Evolutionary conservation across 129 eudicot genomes (phyloP), one percentile per base, ranked within the genome.

Genomic region (Centaurea solstitialis): DNA sequence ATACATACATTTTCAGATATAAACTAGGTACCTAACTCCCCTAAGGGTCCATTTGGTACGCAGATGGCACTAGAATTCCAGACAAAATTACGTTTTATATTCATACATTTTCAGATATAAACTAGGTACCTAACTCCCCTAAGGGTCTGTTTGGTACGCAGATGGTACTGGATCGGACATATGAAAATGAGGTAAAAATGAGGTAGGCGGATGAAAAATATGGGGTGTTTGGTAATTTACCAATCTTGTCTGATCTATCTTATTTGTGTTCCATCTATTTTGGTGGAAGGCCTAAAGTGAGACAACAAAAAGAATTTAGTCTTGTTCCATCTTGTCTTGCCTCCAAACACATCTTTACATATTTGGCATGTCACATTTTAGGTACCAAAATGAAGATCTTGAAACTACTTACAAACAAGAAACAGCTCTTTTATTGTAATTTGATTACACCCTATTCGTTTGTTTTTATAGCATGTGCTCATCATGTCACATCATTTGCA

Each of bases 401-500:
- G 64, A 53, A 53, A 53, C 8, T 53, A 53, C 21, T 33, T 30
- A 30, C 35, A 30, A 30, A 30, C 35, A 30, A 3, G 35, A 30
- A 3, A 1, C 1, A 30, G 35, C 3, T 30, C 1, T 30, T 1
- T 1, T 30, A 30, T 30, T 33, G 37, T 33, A 33, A 33, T 33
- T 33, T 33, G 9, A 57, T 57, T 33, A 59, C 64, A 21, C 6
- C 68, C 28, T 20, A 62, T 18, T 20, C 6, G 22, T 22, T 24
- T 45, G 22, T 45, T 73, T 77, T 73, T 53, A 13, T 65, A 68
- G 15, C 73, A 57, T 61, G 33, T 45, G 35, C 59, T 40, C 9
- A 50, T 71, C 8, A 71, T 28, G 23, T 17, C 41, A 23, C 21
- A 12, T 77, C 11, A 12, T 50, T 83, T 71, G 79, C 87, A 88